Evolutionary conservation across 768 basidiomycete species (phyloP), one percentile per base, ranked within the genome.

Genomic region (Boletus tylopilopsis): DNA sequence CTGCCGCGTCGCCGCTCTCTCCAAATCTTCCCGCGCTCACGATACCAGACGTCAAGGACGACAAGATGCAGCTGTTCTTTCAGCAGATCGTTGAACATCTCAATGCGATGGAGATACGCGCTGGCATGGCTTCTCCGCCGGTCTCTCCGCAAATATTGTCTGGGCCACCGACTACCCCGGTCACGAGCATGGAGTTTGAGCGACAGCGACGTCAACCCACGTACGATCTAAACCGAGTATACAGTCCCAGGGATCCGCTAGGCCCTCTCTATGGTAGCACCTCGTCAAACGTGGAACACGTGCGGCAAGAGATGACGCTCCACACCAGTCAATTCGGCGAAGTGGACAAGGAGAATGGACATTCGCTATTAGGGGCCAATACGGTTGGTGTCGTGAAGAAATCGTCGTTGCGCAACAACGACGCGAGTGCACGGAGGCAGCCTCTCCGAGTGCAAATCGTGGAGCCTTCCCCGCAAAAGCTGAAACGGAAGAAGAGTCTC

Each of bases 21-120:
- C 75, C 75, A 6, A 65, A 61, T 29, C 69, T 80, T 8, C 73
- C 77, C 7, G 71, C 68, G 8, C 63, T 89, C 27, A 75, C 78
- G 23, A 74, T 83, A n/a, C 87, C 90, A 0, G 78, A 85, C 48
- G 71, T 87, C 24, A 76, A 85, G 57, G 85, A 93, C 59, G 80
- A 80, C 45, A 82, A 79, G 38, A 81, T 95, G 59, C 89, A 92
- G 56, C 70, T 80, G 39, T 94, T 94, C 71, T 90, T 94, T 68
- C 76, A 87, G 47, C 89, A 94, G 65, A 84, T 94, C 39, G 87
- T 84, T 8, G 80, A 86, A 40, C 88, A 90, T 63, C 78, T 94
- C 48, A 83, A 85, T 58, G 76, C 78, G 37, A 81, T 92, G 71
- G 83, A 87, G 60, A 73, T 76, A 33, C 77, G 78, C 42, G 74